A percentile compares a stretch with the other conserved stretches of the same genome.
Conservation (phyloP, 352 stramenopile species). For the Paralagenidium karlingii region DNA sequence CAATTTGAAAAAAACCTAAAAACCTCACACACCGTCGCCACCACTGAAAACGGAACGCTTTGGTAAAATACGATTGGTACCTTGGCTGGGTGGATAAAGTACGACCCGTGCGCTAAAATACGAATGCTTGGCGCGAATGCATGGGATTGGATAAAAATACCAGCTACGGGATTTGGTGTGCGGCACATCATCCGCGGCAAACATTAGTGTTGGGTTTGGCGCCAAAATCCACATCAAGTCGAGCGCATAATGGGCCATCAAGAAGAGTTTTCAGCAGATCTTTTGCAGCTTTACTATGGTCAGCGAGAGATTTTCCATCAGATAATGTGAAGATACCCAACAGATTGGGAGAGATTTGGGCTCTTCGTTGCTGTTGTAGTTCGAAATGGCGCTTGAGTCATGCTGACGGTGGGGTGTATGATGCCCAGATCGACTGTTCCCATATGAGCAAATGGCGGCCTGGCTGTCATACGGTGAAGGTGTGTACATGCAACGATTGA, state of each 20-base stretch:
- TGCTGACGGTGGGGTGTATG: too few species aligned
- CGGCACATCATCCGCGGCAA: too few species aligned
- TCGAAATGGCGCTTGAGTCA: too few species aligned
- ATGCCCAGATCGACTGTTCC: conserved; percentile 80
- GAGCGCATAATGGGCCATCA: conserved; percentile 72
- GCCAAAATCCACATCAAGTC: too few species aligned
- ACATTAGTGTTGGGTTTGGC: too few species aligned
- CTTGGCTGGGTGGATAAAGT: conserved; percentile 1
- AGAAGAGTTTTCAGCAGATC: conserved; percentile 57
- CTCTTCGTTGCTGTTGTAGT: too few species aligned
- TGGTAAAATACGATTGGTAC: conserved; percentile 1
- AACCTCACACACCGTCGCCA: not conserved
- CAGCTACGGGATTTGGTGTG: too few species aligned
- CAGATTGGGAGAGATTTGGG: too few species aligned
- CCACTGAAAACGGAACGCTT: conserved; percentile 15
- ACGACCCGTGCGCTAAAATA: not conserved
- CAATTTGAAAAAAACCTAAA: conserved; percentile 9
- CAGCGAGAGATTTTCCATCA: too few species aligned
- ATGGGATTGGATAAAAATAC: conserved; percentile 20
- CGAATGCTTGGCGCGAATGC: conserved; percentile 10
- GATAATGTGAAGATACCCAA: too few species aligned
- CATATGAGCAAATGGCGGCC: conserved; percentile 73
- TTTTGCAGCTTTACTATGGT: conserved; percentile 84
- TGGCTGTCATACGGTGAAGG: conserved; percentile 76
- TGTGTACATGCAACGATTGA: conserved; percentile 6